Evolutionary conservation across 345 rosid species (phyloP).

Genomic region (Aquilaria malaccensis): DNA sequence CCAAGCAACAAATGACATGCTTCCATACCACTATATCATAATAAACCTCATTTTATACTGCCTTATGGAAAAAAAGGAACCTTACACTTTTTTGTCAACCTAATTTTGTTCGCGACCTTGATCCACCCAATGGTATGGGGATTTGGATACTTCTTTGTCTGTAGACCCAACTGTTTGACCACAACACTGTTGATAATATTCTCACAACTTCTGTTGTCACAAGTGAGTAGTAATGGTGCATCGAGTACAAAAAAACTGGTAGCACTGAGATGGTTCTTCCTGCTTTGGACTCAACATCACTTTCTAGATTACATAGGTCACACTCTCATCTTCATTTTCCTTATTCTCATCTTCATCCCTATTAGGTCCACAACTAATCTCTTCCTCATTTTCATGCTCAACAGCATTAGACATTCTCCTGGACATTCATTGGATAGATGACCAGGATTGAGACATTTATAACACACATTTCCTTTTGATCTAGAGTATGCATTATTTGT

Average conservation of each 20-base stretch:
- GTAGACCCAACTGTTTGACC: background rate
- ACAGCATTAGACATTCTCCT: background rate
- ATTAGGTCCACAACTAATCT: background rate
- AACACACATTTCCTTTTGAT: background rate
- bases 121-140: constrained; percentile 7
- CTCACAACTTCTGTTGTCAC: background rate
- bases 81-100: background rate
- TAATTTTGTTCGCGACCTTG: background rate
- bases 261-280: background rate
- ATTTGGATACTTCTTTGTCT: background rate
- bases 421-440: background rate
- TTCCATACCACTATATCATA: too few species aligned
- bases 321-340: background rate
- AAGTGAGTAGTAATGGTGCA: background rate
- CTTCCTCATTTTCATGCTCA: background rate
- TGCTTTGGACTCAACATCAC: background rate
- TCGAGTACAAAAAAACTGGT: background rate
- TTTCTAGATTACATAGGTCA: background rate
- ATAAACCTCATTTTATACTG: too few species aligned
- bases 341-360: background rate
- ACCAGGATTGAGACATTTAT: background rate
- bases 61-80: too few species aligned
- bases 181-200: background rate
- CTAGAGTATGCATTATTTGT: background rate
- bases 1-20: too few species aligned